Base-by-base conservation (phyloP, 2,329 filamentous ascomycete genomes). In the Colletotrichum cuscutae region DNA sequence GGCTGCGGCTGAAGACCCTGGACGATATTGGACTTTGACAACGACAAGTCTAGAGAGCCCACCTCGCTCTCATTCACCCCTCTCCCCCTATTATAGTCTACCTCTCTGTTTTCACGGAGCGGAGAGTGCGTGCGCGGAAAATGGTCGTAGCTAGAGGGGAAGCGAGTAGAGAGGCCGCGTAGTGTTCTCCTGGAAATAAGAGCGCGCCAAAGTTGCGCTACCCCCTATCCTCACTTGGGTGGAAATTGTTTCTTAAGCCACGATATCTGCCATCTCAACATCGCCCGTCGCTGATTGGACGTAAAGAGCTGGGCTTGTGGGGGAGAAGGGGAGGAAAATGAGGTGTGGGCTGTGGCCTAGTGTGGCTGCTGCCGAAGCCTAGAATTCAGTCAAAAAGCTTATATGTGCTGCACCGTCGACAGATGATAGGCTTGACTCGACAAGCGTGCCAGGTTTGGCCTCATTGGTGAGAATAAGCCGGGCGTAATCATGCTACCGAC, bases 381-480 rank as follows among this genome's bases (percentile, higher is more conserved):
- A 24, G 32, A 56, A 22, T 49, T 32, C 46, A 70, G 66, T 28
- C 54, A 65, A 56, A 72, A 70, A 72, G 70, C 70, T 70, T 72
- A 61, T 64, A 54, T 65, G 22, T 5, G 13, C 11, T n/a, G 13
- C 13, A 42, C 37, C 37, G 15, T 19, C 58, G 6, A 13, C 35
- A 46, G 24, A 26, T 24, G 58, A 5, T 24, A n/a, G 11, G n/a
- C n/a, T 12, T 54, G 49, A 37, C 24, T 32, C 22, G 42, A 46
- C 11, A 19, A 9, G 24, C 53, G 22, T 24, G 24, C 24, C 2
- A 22, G 28, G 4, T 35, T 19, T 46, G 28, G 61, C 28, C 5
- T 22, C 19, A 26, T 19, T 60, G 52, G 52, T 30, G n/a, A 69
- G 13, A 67, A 28, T 46, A 30, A 68, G 13, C 26, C 56, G 46